Evolutionary conservation across 768 basidiomycete genomes (phyloP).

Genomic region (Leccinum ochraceum): DNA sequence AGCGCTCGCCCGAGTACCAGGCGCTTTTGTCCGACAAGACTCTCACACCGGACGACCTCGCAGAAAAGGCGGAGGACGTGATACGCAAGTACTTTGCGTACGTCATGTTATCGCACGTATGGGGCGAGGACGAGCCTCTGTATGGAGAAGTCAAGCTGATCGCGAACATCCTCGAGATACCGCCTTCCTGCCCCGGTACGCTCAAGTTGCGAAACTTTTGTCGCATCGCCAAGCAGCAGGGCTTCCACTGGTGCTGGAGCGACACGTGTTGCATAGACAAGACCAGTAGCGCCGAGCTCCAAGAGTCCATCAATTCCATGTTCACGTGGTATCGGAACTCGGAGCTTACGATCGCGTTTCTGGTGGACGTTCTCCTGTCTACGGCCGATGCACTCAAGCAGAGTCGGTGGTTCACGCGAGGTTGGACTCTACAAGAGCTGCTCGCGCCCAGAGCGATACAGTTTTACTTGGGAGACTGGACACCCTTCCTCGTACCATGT

Average conservation of each 20-base stretch:
- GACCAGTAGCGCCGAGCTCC: conserved; percentile 30
- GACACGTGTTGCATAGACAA: conserved; percentile 36
- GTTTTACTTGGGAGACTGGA: conserved; percentile 30
- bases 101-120: conserved; percentile 31
- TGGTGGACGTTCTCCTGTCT: conserved; percentile 21
- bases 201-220: conserved; percentile 28
- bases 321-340: conserved; percentile 35
- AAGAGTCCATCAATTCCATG: conserved; percentile 36
- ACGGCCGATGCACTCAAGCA: conserved; percentile 15
- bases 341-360: conserved; percentile 31
- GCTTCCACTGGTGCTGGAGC: conserved; percentile 30
- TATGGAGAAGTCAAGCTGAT: conserved; percentile 17
- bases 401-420: conserved; percentile 29
- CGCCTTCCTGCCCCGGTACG: conserved; percentile 17
- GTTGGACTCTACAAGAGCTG: conserved; percentile 33
- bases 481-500: conserved; percentile 12
- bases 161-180: conserved; percentile 19
- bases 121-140: conserved; percentile 30
- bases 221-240: conserved; percentile 16
- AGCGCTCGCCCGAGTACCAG: conserved; percentile 13
- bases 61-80: conserved; percentile 16
- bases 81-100: conserved; percentile 27
- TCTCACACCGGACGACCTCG: conserved; percentile 9
- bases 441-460: conserved; percentile 27
- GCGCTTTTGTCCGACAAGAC: conserved; percentile 14